Evolutionary conservation across 2,329 filamentous ascomycete genomes (phyloP), one percentile per base, ranked within the genome.

Genomic region (Gremmenia infestans): DNA sequence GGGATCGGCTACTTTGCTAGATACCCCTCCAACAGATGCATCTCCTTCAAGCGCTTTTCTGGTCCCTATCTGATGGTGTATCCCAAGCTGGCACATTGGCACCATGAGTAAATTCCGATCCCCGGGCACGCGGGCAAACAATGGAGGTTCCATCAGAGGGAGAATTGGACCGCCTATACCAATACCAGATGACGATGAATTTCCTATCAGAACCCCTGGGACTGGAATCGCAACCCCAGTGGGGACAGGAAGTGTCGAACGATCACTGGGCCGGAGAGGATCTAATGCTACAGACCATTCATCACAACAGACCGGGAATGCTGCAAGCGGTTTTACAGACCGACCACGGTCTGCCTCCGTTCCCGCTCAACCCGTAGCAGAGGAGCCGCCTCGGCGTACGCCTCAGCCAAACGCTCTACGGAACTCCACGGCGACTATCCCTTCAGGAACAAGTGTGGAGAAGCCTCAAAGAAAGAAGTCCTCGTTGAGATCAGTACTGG

Each of bases 391-490:
- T 2, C 60, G 50, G 35, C 56, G 47, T 11, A 60, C 54, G 42
- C 58, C 53, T 39, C 53, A 58, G 36, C 55, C 58, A 14, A 76
- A 69, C 61, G 71, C 73, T 11, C 55, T 76, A 42, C 74, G 79
- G 39, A 77, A 77, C 61, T 82, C 81, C 14, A 72, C 71, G 19
- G 65, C 76, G 53, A 82, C 77, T 64, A 70, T 71, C n/a, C 71
- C 15, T 71, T 73, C 35, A 70, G 69, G 42, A 59, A 67, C 55
- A 71, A 72, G 68, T 48, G 57, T 66, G 28, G 70, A 65, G 46
- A 65, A 65, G 23, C 79, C 80, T 1, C 74, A 78, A 51, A 71
- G 80, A 57, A 85, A 83, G 61, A 83, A 81, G 66, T 84, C 82
- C 1, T 79, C 78, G 0, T 68, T 87, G 50, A 79, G 78, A 52